These are phyloP conservation scores for Ustilago hordei DNA, from an alignment of 1,284 basidiomycete species.

Conservation along the genomic window DNA sequence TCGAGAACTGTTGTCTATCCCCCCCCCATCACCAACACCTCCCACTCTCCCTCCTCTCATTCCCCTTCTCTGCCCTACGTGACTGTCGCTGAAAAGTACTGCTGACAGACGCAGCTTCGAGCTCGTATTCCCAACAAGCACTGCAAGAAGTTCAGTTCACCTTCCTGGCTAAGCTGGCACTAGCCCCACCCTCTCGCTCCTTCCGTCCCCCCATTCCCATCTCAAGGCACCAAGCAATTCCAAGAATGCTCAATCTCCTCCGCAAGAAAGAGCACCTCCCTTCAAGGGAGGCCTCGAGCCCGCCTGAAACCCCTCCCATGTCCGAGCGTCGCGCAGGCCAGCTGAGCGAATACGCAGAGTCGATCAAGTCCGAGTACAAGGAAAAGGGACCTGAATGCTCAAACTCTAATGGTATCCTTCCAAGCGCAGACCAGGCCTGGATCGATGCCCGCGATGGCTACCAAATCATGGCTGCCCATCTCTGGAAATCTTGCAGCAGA, in stretches of 20 bases:
- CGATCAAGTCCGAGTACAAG: slow-evolving; percentile 14
- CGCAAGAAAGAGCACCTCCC: slow-evolving; percentile 16
- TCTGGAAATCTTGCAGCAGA: slow-evolving; percentile 32
- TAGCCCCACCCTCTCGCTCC: neutral
- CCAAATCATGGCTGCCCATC: slow-evolving; percentile 47
- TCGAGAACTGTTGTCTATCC: no score
- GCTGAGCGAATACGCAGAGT: slow-evolving; percentile 18
- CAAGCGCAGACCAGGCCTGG: slow-evolving; percentile 18
- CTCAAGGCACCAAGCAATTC: neutral
- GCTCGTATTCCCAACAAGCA: no score
- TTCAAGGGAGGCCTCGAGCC: neutral
- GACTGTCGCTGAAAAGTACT: no score
- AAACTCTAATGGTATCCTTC: neutral
- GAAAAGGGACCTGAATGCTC: slow-evolving; percentile 10
- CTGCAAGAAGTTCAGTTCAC: no score
- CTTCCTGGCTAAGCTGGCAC: no score
- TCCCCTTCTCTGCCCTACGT: no score
- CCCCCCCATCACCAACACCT: no score
- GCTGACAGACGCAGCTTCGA: no score
- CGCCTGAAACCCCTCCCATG: slow-evolving; percentile 18
- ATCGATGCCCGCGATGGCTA: slow-evolving; percentile 51
- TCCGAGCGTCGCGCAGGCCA: slow-evolving; percentile 10
- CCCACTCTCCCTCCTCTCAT: no score
- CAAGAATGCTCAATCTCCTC: slow-evolving; percentile 17
- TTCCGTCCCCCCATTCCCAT: neutral